Percentiles rank a stretch among this genome's conserved stretches.
Evolutionary conservation across 208 protist species (phyloP).

Genomic region (Trypanosoma brucei): DNA sequence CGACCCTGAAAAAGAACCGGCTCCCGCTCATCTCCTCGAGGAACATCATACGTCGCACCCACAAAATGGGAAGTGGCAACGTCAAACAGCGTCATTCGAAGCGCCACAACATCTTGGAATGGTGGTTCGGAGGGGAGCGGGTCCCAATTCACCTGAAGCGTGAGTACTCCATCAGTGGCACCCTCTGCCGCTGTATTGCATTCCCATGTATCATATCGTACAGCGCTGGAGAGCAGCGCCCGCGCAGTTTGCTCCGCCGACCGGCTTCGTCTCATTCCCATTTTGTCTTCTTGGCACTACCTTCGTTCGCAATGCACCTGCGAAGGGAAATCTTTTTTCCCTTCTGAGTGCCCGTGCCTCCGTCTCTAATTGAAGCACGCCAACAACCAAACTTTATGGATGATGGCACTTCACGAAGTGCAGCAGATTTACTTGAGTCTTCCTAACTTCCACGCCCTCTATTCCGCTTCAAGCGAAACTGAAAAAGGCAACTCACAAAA

Average conservation of each 20-base stretch:
- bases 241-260: conserved; percentile 82
- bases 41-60: conserved; percentile 60
- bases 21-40: conserved; percentile 21
- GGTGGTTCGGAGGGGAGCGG: conserved; percentile 13
- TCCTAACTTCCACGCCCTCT: too few relatives aligned
- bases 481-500: too few relatives aligned
- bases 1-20: conserved; percentile 57
- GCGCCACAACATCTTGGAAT: conserved; percentile 26
- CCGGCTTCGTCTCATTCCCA: conserved; percentile 30
- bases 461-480: too few relatives aligned
- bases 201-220: conserved; percentile 86
- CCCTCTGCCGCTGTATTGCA: conserved; percentile 38
- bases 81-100: conserved; percentile 79
- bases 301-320: too few relatives aligned
- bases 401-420: too few relatives aligned
- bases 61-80: conserved; percentile 44
- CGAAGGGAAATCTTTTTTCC: too few relatives aligned
- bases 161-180: conserved; percentile 31
- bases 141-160: conserved; percentile 30
- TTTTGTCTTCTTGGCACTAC: neutral
- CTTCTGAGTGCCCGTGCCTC: too few relatives aligned
- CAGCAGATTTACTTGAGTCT: too few relatives aligned
- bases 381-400: too few relatives aligned
- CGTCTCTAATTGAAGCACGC: too few relatives aligned
- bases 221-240: conserved; percentile 77